Evolutionary conservation across 176 grass and related monocot genomes (phyloP), one percentile per base, ranked within the genome.

Genomic region (Paspalum vaginatum): DNA sequence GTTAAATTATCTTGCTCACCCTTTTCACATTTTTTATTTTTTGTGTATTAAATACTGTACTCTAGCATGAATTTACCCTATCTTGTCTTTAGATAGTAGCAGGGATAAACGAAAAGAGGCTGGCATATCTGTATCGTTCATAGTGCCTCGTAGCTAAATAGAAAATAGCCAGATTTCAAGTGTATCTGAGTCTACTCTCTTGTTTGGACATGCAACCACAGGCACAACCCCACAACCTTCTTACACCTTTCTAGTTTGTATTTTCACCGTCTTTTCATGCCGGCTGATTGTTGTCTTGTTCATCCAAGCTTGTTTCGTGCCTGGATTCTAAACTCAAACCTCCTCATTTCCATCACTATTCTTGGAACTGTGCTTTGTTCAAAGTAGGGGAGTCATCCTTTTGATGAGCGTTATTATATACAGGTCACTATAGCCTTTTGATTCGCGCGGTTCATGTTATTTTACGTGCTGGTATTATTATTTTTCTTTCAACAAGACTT

Each of bases 1-100:
- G 66, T 81, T 85, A 82, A 61, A 78, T 89, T 86, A 85, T 59
- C 50, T 67, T 77, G 78, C 45, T 53, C 69, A 65, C 20, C 73
- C 65, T 74, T 74, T 72, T 70, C 24, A 56, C 69, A 53, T 13
- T 78, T 87, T 77, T 70, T 62, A 44, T 22, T 91, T 87, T 80
- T 76, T 87, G 83, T 89, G 51, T 78, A 61, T 88, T 45, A 67
- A 88, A 85, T 78, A 85, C 78, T 22, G 59, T 66, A 68, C 42
- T 52, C 74, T 69, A 88, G 86, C 61, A 68, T 62, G 75, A 52
- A 73, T 60, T 58, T 72, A 18, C 66, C 57, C 24, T 76, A 10
- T 39, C 39, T 63, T 58, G 5, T 43, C 40, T 57, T 81, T 81
- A 85, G 77, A 82, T 77, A 71, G 50, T 67, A 83, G 79, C 67